phyloP scores from a whole-genome alignment of 2,329 filamentous ascomycete genomes.

The Blastomyces silverae region DNA sequence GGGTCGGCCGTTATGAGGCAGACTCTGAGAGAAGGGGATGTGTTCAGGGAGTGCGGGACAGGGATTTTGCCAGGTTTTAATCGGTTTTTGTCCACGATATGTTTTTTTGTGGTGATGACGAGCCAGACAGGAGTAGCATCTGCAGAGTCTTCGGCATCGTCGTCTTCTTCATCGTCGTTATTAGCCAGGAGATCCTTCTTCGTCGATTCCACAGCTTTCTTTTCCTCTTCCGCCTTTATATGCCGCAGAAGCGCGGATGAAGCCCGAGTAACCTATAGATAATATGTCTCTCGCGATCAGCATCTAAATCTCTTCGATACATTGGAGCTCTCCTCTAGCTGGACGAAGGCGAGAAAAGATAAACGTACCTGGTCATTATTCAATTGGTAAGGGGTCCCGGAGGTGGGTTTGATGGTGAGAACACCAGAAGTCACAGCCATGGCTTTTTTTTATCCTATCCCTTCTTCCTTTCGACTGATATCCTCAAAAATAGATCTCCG shows the following conservation, averaged over 20 bases:
- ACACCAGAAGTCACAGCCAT: conserved; percentile 38
- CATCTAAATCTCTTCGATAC: neutral
- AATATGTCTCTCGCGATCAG: conserved; percentile 17
- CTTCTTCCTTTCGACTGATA: conserved; percentile 20
- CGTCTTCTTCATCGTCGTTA: conserved; percentile 41
- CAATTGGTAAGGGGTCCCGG: conserved; percentile 44
- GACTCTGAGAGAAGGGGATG: conserved; percentile 59
- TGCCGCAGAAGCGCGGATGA: conserved; percentile 54
- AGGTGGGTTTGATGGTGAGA: conserved; percentile 38
- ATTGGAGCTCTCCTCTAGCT: neutral
- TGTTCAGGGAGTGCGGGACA: conserved; percentile 69
- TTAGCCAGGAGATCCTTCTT: conserved; percentile 51
- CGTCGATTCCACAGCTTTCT: conserved; percentile 44
- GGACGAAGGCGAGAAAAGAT: neutral
- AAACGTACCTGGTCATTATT: conserved; percentile 41
- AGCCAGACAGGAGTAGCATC: conserved; percentile 55
- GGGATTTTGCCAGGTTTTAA: conserved; percentile 78
- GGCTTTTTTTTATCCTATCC: conserved; percentile 2
- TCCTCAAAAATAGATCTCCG: neutral
- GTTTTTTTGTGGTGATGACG: conserved; percentile 58
- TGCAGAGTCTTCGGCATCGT: conserved; percentile 37
- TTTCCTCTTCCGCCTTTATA: conserved; percentile 47
- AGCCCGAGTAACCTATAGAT: conserved; percentile 50
- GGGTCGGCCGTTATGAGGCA: conserved; percentile 80
- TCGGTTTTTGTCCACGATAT: conserved; percentile 63